phyloP scores from a whole-genome alignment of 1,284 basidiomycete species.

The Nidula niveotomentosa region DNA sequence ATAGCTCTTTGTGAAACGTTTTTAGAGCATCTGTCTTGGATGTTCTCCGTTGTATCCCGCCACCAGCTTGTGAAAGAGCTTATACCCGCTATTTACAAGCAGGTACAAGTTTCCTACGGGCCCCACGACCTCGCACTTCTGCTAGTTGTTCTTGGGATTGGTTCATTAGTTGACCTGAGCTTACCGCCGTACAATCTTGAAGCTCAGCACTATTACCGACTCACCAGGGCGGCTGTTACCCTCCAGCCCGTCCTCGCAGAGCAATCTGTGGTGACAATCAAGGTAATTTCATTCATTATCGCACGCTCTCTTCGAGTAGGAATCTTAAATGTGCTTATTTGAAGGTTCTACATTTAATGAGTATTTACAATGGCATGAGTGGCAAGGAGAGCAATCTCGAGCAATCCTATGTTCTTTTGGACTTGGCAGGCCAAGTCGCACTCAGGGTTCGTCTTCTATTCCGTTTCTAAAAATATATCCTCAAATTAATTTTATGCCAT shows the following conservation, averaged over 20 bases:
- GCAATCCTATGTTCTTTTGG: conserved; percentile 42
- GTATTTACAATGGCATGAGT: conserved; percentile 52
- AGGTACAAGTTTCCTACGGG: conserved; percentile 28
- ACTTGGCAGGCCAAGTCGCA: conserved; percentile 45
- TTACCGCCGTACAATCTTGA: conserved; percentile 49
- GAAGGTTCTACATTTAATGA: conserved; percentile 48
- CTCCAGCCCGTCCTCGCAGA: conserved; percentile 42
- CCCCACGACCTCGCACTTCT: conserved; percentile 52
- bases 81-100: conserved; percentile 44
- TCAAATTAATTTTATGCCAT: not conserved
- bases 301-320: not conserved
- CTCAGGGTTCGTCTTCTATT: conserved; percentile 33
- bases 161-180: conserved; percentile 46
- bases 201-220: conserved; percentile 52
- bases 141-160: conserved; percentile 49
- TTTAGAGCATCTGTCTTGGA: conserved; percentile 52
- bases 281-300: conserved; percentile 20
- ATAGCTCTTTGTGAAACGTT: conserved; percentile 45
- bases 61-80: conserved; percentile 42
- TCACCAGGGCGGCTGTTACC: conserved; percentile 45
- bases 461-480: conserved; percentile 3
- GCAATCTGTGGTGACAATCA: conserved; percentile 45
- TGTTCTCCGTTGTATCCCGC: conserved; percentile 48
- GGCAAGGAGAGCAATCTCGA: conserved; percentile 50
- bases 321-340: not conserved